A percentile compares a stretch with the other conserved stretches of the same genome.
These are phyloP conservation scores for Russula compacta DNA, from an alignment of 768 basidiomycete species.

Conservation along the genomic window DNA sequence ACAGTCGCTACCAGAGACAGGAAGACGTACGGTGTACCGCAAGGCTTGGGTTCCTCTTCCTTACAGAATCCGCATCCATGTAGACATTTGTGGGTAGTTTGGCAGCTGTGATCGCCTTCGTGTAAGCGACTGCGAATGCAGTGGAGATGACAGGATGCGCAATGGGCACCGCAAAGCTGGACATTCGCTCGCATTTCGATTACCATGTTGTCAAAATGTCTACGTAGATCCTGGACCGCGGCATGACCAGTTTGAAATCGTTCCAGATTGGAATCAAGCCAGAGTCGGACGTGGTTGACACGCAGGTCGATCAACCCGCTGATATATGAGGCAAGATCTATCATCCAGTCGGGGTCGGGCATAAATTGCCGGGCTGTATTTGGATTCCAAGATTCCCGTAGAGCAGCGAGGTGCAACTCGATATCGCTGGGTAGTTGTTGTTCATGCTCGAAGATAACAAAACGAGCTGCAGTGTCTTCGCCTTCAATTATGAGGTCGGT, in stretches of 20 bases:
- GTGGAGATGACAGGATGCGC: slow-evolving; percentile 39
- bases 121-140: slow-evolving; percentile 43
- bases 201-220: slow-evolving; percentile 34
- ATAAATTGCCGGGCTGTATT: slow-evolving; percentile 28
- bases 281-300: slow-evolving; percentile 39
- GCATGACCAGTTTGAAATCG: slow-evolving; percentile 39
- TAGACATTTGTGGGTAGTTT: slow-evolving; percentile 39
- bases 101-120: slow-evolving; percentile 39
- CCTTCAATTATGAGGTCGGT: slow-evolving; percentile 35
- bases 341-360: slow-evolving; percentile 36
- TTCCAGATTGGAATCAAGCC: slow-evolving; percentile 41
- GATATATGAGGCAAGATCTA: slow-evolving; percentile 32
- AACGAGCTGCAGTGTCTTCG: slow-evolving; percentile 30
- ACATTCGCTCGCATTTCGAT: slow-evolving; percentile 40
- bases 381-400: slow-evolving; percentile 27
- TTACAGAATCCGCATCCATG: slow-evolving; percentile 36
- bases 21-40: slow-evolving; percentile 39
- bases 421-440: slow-evolving; percentile 18
- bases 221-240: slow-evolving; percentile 36
- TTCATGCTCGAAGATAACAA: slow-evolving; percentile 26
- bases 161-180: slow-evolving; percentile 42
- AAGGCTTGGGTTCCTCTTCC: slow-evolving; percentile 29
- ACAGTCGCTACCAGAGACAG: too few species aligned
- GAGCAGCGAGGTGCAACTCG: slow-evolving; percentile 22
- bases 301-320: slow-evolving; percentile 34